phyloP scores from a whole-genome alignment of 2,329 filamentous ascomycete species.

The Fusarium sp. region DNA sequence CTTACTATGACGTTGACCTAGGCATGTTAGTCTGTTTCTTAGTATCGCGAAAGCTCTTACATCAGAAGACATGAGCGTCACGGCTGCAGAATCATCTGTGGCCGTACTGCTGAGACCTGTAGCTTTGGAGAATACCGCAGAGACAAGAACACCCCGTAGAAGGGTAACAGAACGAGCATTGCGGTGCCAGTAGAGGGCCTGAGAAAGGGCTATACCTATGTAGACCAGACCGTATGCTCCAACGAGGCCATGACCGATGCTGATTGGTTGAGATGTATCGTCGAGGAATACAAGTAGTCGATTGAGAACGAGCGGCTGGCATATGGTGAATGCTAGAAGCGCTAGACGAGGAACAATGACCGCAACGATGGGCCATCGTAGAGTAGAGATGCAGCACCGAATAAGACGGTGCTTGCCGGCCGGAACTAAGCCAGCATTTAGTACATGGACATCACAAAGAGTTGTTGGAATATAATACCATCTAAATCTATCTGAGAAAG shows the following conservation, averaged over 20 bases:
- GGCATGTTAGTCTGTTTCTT: neutral
- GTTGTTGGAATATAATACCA: slow-evolving; percentile 14
- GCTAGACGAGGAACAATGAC: slow-evolving; percentile 49
- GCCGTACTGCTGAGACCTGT: slow-evolving; percentile 46
- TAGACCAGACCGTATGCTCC: slow-evolving; percentile 51
- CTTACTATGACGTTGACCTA: slow-evolving; percentile 54
- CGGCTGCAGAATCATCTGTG: slow-evolving; percentile 49
- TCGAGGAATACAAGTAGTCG: slow-evolving; percentile 49
- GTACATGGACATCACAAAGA: slow-evolving; percentile 33
- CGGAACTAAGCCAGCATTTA: slow-evolving; percentile 33
- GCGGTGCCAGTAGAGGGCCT: slow-evolving; percentile 49
- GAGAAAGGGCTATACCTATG: slow-evolving; percentile 47
- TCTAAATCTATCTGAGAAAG: slow-evolving; percentile 18
- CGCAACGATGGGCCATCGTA: slow-evolving; percentile 47
- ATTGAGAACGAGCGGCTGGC: slow-evolving; percentile 52
- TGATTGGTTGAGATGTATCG: slow-evolving; percentile 37
- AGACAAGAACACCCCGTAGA: slow-evolving; percentile 48
- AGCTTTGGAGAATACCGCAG: slow-evolving; percentile 51
- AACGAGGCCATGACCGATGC: slow-evolving; percentile 49
- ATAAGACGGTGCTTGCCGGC: slow-evolving; percentile 43
- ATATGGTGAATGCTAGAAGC: slow-evolving; percentile 52
- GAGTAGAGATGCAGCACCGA: slow-evolving; percentile 43
- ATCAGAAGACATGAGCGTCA: slow-evolving; percentile 58
- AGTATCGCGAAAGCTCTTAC: slow-evolving; percentile 28
- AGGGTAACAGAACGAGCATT: slow-evolving; percentile 49